These are phyloP conservation scores for Populus hybrid DNA, from an alignment of 441 rosid species.

Conservation along the genomic window DNA sequence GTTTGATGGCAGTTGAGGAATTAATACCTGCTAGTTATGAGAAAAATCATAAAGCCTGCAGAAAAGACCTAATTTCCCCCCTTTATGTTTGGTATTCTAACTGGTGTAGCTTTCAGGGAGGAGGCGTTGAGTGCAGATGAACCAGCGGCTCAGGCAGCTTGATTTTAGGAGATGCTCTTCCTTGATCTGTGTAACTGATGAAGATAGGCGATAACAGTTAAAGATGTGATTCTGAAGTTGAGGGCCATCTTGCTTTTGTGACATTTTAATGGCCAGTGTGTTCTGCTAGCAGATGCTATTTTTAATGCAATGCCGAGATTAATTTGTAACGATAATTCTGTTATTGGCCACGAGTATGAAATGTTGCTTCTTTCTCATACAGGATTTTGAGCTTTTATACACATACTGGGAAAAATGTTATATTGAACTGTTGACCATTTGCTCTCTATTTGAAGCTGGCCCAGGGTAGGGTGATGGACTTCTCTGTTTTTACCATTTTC, in stretches of 20 bases:
- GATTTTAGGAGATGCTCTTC: constrained; percentile 8
- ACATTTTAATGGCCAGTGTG: not conserved
- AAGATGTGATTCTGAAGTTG: constrained; percentile 6
- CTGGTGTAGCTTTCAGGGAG: constrained; percentile 43
- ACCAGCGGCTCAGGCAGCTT: constrained; percentile 69
- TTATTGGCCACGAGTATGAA: not conserved
- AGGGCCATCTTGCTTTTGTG: constrained; percentile 1
- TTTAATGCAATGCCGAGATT: not conserved
- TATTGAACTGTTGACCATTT: too few relatives aligned
- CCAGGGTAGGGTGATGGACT: too few relatives aligned
- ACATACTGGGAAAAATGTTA: too few relatives aligned
- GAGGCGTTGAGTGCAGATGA: constrained; percentile 52
- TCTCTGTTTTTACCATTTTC: too few relatives aligned
- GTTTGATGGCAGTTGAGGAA: not conserved
- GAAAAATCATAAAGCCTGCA: not conserved
- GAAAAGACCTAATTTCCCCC: not conserved
- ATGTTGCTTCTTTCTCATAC: too few relatives aligned
- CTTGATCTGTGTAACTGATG: not conserved
- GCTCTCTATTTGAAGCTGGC: too few relatives aligned
- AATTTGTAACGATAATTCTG: not conserved
- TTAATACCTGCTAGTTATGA: not conserved
- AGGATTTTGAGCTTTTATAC: too few relatives aligned
- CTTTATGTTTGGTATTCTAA: constrained; percentile 6
- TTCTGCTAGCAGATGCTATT: not conserved
- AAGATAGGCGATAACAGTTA: constrained; percentile 9